Conservation (phyloP, 2,329 filamentous ascomycete genomes). For the Colletotrichum cuscutae region DNA sequence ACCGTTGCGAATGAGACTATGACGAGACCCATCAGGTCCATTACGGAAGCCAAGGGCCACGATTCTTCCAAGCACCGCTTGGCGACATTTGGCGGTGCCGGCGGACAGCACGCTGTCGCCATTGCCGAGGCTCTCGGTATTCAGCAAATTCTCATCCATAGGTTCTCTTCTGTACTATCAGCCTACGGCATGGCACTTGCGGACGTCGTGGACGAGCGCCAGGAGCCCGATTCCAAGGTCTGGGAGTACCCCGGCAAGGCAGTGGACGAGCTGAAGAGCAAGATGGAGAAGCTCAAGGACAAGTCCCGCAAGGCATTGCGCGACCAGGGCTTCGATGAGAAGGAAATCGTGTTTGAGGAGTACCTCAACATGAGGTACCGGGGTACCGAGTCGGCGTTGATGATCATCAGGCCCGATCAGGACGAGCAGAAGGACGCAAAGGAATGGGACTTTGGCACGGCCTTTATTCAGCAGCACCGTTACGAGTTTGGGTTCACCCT, state of each 20-base stretch:
- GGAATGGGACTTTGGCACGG: constrained; percentile 84
- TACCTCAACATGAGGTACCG: constrained; percentile 95
- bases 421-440: constrained; percentile 69
- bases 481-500: constrained; percentile 95
- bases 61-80: constrained; percentile 91
- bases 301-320: constrained; percentile 75
- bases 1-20: constrained; percentile 93
- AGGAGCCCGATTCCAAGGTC: constrained; percentile 76
- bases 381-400: constrained; percentile 89
- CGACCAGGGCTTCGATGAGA: constrained; percentile 82
- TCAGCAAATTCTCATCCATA: constrained; percentile 84
- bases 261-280: constrained; percentile 71
- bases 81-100: constrained; percentile 91
- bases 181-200: constrained; percentile 94
- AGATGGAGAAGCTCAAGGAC: constrained; percentile 83
- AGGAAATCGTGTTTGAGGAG: constrained; percentile 85
- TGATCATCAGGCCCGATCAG: constrained; percentile 80
- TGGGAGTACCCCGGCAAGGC: constrained; percentile 69
- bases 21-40: constrained; percentile 87
- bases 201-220: constrained; percentile 91
- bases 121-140: constrained; percentile 89
- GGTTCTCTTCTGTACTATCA: constrained; percentile 89
- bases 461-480: constrained; percentile 87
- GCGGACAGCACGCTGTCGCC: constrained; percentile 91
- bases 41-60: constrained; percentile 92